Conservation (phyloP, 257 asterid genomes). For the Scutellaria baicalensis region DNA sequence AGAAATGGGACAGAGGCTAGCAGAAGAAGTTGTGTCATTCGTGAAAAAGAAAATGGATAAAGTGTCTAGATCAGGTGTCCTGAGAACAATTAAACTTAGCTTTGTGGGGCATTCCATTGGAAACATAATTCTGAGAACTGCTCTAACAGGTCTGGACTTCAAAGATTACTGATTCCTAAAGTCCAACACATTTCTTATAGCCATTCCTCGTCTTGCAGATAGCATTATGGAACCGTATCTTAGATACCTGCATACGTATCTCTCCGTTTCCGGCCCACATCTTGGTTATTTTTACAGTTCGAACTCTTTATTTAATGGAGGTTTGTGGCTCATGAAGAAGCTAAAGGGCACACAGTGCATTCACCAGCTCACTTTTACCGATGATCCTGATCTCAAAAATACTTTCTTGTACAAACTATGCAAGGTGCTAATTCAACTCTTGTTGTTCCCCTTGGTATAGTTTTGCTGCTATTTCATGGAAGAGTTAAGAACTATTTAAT, state of each 20-base stretch:
- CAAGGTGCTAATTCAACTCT: constrained; percentile 39
- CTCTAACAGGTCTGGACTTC: constrained; percentile 49
- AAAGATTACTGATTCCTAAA: not conserved
- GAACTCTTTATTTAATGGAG: constrained; percentile 71
- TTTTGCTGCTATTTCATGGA: not conserved
- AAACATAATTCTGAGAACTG: constrained; percentile 69
- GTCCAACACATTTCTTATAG: constrained; percentile 22
- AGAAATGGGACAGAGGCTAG: constrained; percentile 78
- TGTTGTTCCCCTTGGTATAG: not conserved
- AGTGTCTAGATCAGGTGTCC: constrained; percentile 48
- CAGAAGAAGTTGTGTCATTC: constrained; percentile 67
- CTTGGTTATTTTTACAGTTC: constrained; percentile 79
- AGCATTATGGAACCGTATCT: constrained; percentile 79
- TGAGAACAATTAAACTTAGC: constrained; percentile 59
- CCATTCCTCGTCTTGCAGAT: constrained; percentile 34
- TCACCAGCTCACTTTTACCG: constrained; percentile 82
- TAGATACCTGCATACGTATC: constrained; percentile 53
- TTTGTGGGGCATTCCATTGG: constrained; percentile 87
- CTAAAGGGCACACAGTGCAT: constrained; percentile 71
- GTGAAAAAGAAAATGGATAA: constrained; percentile 74
- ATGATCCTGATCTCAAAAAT: constrained; percentile 61
- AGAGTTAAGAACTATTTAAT: not conserved
- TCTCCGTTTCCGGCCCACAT: constrained; percentile 80
- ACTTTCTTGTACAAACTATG: constrained; percentile 65
- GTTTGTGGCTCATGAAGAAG: constrained; percentile 83